These are phyloP conservation scores for Cryptococcus jaspeensis DNA, from an alignment of 1,284 basidiomycete species.

Conservation along the genomic window DNA sequence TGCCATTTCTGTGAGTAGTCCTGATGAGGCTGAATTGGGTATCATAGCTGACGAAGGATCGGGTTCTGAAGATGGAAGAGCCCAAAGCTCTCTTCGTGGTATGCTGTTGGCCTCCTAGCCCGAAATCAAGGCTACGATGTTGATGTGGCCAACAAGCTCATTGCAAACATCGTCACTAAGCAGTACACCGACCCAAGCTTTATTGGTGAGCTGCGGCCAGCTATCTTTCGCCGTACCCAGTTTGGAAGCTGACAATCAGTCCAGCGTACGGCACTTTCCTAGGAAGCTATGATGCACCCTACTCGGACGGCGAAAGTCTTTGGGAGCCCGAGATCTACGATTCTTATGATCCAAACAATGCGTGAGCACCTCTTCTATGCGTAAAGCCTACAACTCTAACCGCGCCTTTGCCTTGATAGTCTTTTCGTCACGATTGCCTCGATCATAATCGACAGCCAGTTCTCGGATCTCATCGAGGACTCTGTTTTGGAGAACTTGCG, in stretches of 20 bases:
- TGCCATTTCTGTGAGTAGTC: conserved; percentile 11
- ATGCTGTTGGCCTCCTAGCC: conserved; percentile 19
- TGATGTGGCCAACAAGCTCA: conserved; percentile 9
- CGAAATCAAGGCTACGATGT: conserved; percentile 10
- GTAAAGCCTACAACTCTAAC: not conserved
- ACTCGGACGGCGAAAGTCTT: not conserved
- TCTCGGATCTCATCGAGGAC: conserved; percentile 11
- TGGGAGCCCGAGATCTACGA: conserved; percentile 17
- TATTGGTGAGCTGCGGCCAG: not conserved
- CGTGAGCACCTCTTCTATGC: conserved; percentile 1
- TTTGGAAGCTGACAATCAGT: no score
- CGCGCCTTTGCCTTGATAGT: conserved; percentile 2
- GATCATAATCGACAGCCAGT: conserved; percentile 14
- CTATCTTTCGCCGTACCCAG: no score
- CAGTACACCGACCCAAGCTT: conserved; percentile 14
- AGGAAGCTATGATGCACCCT: not conserved
- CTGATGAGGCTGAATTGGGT: not conserved
- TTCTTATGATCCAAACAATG: conserved; percentile 24
- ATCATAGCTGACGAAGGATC: not conserved
- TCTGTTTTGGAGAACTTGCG: conserved; percentile 1
- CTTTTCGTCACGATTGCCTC: conserved; percentile 22
- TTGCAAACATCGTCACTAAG: conserved; percentile 8
- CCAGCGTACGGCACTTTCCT: conserved; percentile 14
- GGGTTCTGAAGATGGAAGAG: conserved; percentile 1
- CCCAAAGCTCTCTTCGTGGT: conserved; percentile 20